Evolutionary conservation across 2,329 filamentous ascomycete genomes (phyloP), one percentile per base, ranked within the genome.

Genomic region (Leptographium wingfieldii): DNA sequence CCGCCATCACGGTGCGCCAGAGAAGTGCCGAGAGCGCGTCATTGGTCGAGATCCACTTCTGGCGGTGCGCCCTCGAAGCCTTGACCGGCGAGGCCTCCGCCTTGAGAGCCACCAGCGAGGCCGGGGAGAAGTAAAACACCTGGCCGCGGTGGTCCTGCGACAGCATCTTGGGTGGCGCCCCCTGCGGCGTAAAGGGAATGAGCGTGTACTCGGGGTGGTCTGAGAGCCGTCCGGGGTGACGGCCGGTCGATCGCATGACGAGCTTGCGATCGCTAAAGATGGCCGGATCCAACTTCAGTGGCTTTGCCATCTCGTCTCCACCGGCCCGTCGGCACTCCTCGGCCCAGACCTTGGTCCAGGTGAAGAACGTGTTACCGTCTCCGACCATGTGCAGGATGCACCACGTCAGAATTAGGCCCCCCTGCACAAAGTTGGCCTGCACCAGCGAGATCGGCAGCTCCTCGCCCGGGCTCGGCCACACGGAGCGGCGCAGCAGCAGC

Each of bases 241-340:
- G 33, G 35, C 59, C 54, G 10, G 46, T 33, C 12, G 54, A 25
- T 6, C 25, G 12, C 22, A 27, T 46, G 7, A 54, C 31, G 12
- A 16, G 53, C 11, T n/a, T 3, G 19, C 59, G 54, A 31, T 46
- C 22, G 16, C 14, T 35, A 14, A 60, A 4, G 35, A 60, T 60
- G 59, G n/a, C 59, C 14, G 22, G 14, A 1, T 55, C n/a, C 14
- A 86, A 74, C 58, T 82, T 77, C 81, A 85, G 19, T 5, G 54
- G 55, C 4, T 19, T 33, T 5, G 25, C 46, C 3, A 58, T 31
- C 10, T 14, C 25, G 27, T 57, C 29, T 9, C 54, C 54, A 31
- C 38, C 46, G 16, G 12, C n/a, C 3, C 46, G 58, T 12, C 53
- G 43, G 14, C 53, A 56, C 54, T 43, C 58, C 16, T 57, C 54